Conservation (phyloP, 306 rosid genomes). For the Malus sieversii region DNA sequence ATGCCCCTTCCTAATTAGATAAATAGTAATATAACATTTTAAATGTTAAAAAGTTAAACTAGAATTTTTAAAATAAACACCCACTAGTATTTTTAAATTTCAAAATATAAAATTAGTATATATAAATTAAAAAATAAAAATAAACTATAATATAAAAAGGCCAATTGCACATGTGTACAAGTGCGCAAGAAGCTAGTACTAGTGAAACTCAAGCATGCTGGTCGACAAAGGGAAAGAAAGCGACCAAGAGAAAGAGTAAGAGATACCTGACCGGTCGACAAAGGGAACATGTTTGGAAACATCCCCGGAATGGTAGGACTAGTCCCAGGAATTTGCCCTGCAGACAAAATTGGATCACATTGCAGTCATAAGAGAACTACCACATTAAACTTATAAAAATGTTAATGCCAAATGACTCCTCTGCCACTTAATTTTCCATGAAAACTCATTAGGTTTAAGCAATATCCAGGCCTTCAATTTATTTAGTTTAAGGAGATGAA, state of each 20-base stretch:
- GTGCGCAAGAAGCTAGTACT: neutral
- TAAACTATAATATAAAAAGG: too few relatives aligned
- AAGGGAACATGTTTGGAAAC: conserved; percentile 84
- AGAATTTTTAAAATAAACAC: too few relatives aligned
- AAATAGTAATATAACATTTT: too few relatives aligned
- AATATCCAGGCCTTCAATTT: conserved; percentile 28
- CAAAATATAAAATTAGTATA: too few relatives aligned
- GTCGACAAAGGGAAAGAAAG: neutral
- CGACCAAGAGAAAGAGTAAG: neutral
- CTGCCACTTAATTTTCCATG: conserved; percentile 23
- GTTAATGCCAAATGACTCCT: conserved; percentile 28
- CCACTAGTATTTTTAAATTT: too few relatives aligned
- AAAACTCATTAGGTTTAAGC: conserved; percentile 13
- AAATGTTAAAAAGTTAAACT: too few relatives aligned
- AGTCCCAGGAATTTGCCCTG: conserved; percentile 88
- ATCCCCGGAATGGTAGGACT: conserved; percentile 81
- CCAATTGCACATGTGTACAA: too few relatives aligned
- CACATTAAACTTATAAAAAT: conserved; percentile 9
- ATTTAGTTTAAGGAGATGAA: conserved; percentile 32
- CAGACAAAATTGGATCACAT: conserved; percentile 22
- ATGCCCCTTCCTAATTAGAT: too few relatives aligned
- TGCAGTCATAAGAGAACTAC: conserved; percentile 15
- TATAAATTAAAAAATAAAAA: too few relatives aligned
- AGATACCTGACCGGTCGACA: conserved; percentile 77
- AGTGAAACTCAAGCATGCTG: neutral